Evolutionary conservation across 345 rosid species (phyloP).

Genomic region (Eucalyptus shirleyi): DNA sequence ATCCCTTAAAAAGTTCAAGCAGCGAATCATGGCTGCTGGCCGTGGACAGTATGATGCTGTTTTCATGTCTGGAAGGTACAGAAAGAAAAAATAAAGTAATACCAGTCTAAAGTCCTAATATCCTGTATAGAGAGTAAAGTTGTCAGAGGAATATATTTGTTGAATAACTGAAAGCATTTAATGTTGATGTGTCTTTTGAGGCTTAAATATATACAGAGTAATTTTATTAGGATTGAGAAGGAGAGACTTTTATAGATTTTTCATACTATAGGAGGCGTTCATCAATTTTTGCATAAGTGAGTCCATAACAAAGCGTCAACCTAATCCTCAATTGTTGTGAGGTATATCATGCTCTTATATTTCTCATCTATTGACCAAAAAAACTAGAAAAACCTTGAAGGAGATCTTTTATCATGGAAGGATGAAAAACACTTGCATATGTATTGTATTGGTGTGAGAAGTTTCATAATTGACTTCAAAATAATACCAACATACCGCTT

Average conservation of each 20-base stretch:
- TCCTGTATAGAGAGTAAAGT: background rate
- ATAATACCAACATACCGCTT: background rate
- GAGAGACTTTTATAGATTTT: background rate
- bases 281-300: background rate
- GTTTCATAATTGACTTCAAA: background rate
- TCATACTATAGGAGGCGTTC: background rate
- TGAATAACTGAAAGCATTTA: background rate
- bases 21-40: slow-evolving; percentile 67
- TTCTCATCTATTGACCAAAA: background rate
- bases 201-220: background rate
- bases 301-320: background rate
- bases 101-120: background rate
- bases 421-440: background rate
- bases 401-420: background rate
- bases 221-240: background rate
- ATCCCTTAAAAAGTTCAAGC: slow-evolving; percentile 71
- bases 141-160: background rate
- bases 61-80: slow-evolving; percentile 95
- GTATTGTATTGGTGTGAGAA: background rate
- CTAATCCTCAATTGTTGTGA: background rate
- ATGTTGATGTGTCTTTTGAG: background rate
- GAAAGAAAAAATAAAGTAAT: background rate
- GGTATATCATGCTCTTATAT: background rate
- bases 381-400: background rate
- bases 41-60: slow-evolving; percentile 87